Evolutionary conservation across 2,329 filamentous ascomycete species (phyloP).

Genomic region (Talaromyces sp.): DNA sequence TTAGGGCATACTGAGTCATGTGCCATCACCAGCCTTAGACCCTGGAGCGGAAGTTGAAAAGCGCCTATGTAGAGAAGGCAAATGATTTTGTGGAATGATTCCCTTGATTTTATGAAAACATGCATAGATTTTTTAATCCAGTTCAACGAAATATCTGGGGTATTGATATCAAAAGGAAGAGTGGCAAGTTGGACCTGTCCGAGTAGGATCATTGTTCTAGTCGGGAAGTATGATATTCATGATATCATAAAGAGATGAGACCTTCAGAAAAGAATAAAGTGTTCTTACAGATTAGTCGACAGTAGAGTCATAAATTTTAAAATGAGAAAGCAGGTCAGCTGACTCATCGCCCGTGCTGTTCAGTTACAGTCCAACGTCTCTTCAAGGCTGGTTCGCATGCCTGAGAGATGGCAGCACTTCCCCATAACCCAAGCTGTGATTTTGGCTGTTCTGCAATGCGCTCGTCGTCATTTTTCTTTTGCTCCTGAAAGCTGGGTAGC

Average conservation of each 20-base stretch:
- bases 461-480: background rate
- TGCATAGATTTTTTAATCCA: background rate
- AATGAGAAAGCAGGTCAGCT: background rate
- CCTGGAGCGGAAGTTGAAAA: background rate
- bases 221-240: background rate
- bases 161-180: background rate
- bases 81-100: background rate
- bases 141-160: background rate
- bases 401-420: constrained; percentile 29
- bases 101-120: background rate
- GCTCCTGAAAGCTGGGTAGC: background rate
- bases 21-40: background rate
- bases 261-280: background rate
- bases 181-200: background rate
- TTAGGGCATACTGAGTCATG: background rate
- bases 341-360: constrained; percentile 20
- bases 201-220: background rate
- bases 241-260: background rate
- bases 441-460: constrained; percentile 10
- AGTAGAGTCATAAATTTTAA: background rate
- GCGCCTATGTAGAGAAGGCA: background rate
- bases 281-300: background rate
- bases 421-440: constrained; percentile 40
- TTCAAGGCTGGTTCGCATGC: constrained; percentile 29
- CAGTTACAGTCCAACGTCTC: constrained; percentile 40